Base-by-base conservation (phyloP, 1,284 basidiomycete genomes). In the Peniophora sp. region DNA sequence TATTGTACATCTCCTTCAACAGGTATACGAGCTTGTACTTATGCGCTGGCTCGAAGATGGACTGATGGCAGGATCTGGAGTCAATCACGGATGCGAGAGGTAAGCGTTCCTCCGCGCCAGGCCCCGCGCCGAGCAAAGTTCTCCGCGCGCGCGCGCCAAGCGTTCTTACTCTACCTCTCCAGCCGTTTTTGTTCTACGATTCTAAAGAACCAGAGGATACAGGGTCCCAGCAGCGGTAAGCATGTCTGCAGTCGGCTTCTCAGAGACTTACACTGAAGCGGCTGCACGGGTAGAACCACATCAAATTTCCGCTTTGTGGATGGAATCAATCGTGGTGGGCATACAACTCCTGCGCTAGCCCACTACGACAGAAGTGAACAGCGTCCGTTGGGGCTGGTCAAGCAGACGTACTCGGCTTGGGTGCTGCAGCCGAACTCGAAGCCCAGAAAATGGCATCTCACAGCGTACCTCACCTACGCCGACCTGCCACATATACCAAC, bases 121-220 rank as follows among this genome's bases (percentile, higher is more conserved):
- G 48, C n/a, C n/a, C n/a, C n/a, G n/a, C n/a, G n/a, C n/a, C n/a
- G n/a, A n/a, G n/a, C n/a, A n/a, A n/a, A n/a, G n/a, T n/a, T n/a
- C n/a, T n/a, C n/a, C n/a, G n/a, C n/a, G n/a, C n/a, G n/a, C n/a
- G n/a, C n/a, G n/a, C n/a, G 49, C 53, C 35, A 35, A 53, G 46
- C 24, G 55, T 44, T 17, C 50, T 52, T 52, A 51, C 52, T 48
- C n/a, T 36, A 36, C n/a, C 34, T 51, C n/a, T 49, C 35, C 54
- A 79, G 77, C 81, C 81, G 3, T 83, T 82, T 63, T 68, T 84
- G 35, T 83, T 82, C 63, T 83, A 84, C 61, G 81, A 84, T 58
- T n/a, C n/a, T n/a, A 79, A 83, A 60, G 79, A 77, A 58, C 59
- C 73, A 50, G 75, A 78, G 54, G 68, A 68, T 47, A 60, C 65